Evolutionary conservation across 2,329 filamentous ascomycete species (phyloP), one percentile per base, ranked within the genome.

Genomic region (Colletotrichum incanum): DNA sequence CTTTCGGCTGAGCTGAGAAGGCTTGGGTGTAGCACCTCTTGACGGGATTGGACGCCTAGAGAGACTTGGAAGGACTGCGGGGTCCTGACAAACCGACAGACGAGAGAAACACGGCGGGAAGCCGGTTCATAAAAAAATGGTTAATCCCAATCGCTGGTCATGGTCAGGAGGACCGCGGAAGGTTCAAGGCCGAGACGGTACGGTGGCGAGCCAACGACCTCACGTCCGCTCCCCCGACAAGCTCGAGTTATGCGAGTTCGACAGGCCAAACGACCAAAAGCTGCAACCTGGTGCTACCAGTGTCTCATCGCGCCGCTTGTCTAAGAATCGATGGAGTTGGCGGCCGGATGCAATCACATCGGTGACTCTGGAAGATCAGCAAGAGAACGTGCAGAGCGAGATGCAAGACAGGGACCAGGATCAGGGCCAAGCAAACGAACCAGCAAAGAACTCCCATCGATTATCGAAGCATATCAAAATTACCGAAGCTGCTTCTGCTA

Each of bases 311-410:
- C 70, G 70, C n/a, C 59, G 65, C 23, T 41, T 60, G 59, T 64
- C 69, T 31, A 59, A 54, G n/a, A 64, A 65, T 26, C 70, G 70
- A 37, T 70, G 70, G 70, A 72, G 70, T 41, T 72, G 65, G 70
- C 70, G 70, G 45, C 65, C 70, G 49, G 60, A 70, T 47, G n/a
- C 54, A 60, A 47, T 39, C 34, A 65, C 65, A 43, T 47, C 65
- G 54, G 45, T 56, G 1, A 70, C 65, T 47, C 23, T 47, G 26
- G 60, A 72, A 58, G 59, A 64, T 14, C 37, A 60, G n/a, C 56
- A 34, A 62, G 70, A 72, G 37, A 49, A 47, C 31, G 59, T 59
- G 26, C 54, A 52, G 31, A 31, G 23, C 41, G 60, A 60, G 20
- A 26, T 18, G 45, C 50, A 56, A 23, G 49, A 54, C 61, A 23